phyloP scores from a whole-genome alignment of 2,329 filamentous ascomycete genomes.

The Colletotrichum eremochloae region DNA sequence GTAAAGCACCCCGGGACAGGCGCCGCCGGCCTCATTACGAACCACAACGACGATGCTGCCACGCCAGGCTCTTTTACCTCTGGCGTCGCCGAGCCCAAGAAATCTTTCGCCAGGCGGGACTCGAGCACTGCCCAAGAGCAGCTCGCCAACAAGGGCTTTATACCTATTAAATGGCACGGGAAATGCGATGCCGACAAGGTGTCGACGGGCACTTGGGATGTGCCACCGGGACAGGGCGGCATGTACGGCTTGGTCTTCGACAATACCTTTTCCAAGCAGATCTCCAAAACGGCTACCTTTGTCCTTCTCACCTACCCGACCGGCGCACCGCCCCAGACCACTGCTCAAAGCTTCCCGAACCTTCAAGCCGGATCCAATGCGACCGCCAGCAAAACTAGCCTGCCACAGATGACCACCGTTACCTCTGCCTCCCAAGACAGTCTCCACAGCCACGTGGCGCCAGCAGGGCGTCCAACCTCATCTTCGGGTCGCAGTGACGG shows the following conservation, averaged over 20 bases:
- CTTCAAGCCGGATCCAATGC: constrained; percentile 56
- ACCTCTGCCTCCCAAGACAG: constrained; percentile 72
- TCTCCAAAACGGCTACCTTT: constrained; percentile 94
- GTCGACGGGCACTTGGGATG: constrained; percentile 89
- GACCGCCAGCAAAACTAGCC: constrained; percentile 62
- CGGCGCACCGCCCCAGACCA: constrained; percentile 80
- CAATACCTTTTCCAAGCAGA: constrained; percentile 97
- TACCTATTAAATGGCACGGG: constrained; percentile 85
- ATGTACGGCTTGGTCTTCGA: constrained; percentile 98
- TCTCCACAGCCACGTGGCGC: constrained; percentile 64
- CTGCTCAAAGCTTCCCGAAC: constrained; percentile 74
- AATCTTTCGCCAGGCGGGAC: constrained; percentile 68
- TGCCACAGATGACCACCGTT: constrained; percentile 61
- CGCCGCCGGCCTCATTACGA: constrained; percentile 62
- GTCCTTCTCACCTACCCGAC: constrained; percentile 95
- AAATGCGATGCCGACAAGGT: constrained; percentile 98
- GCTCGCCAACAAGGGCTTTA: constrained; percentile 75
- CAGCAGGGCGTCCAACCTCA: constrained; percentile 60
- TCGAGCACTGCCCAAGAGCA: constrained; percentile 72
- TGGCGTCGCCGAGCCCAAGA: constrained; percentile 59
- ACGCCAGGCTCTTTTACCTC: constrained; percentile 62
- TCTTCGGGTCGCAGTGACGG: constrained; percentile 67
- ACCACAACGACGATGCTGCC: constrained; percentile 58
- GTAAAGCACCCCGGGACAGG: constrained; percentile 93
- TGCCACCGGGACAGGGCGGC: constrained; percentile 79